Conservation (phyloP, 306 rosid genomes). For the Lotus japonicus region DNA sequence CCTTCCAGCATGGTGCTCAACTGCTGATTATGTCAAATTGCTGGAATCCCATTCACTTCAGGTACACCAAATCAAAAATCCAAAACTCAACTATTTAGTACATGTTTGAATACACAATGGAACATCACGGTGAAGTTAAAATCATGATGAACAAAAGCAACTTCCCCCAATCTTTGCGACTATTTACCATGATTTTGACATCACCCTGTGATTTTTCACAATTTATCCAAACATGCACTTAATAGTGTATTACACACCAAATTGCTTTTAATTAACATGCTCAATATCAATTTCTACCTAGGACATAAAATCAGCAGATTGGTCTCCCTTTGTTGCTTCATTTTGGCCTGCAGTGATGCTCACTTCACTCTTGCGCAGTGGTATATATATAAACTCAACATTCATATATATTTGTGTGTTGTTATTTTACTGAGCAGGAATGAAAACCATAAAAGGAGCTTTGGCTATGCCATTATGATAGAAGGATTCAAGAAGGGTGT, state of each 20-base stretch:
- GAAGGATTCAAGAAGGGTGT: conserved; percentile 76
- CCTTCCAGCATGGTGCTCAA: conserved; percentile 95
- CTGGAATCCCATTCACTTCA: conserved; percentile 48
- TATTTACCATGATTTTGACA: no score
- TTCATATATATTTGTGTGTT: conserved; percentile 6
- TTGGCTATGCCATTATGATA: conserved; percentile 91
- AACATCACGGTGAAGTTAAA: no score
- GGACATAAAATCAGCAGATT: conserved; percentile 79
- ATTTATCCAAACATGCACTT: no score
- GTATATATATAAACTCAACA: conserved; percentile 28
- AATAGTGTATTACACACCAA: no score
- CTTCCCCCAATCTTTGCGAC: no score
- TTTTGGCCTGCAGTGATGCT: conserved; percentile 96
- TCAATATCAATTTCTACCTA: conserved; percentile 11
- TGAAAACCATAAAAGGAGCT: conserved; percentile 79
- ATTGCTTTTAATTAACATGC: no score
- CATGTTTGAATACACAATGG: no score
- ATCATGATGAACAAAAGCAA: no score
- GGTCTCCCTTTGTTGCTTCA: conserved; percentile 80
- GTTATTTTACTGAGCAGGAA: conserved; percentile 34
- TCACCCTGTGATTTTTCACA: no score
- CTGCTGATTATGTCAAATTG: conserved; percentile 64
- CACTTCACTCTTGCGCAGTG: conserved; percentile 56
- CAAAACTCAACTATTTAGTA: conserved; percentile 12
- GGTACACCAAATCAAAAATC: conserved; percentile 38